These are phyloP conservation scores for Basidioascus undulatus DNA, from an alignment of 768 basidiomycete species.

Conservation along the genomic window DNA sequence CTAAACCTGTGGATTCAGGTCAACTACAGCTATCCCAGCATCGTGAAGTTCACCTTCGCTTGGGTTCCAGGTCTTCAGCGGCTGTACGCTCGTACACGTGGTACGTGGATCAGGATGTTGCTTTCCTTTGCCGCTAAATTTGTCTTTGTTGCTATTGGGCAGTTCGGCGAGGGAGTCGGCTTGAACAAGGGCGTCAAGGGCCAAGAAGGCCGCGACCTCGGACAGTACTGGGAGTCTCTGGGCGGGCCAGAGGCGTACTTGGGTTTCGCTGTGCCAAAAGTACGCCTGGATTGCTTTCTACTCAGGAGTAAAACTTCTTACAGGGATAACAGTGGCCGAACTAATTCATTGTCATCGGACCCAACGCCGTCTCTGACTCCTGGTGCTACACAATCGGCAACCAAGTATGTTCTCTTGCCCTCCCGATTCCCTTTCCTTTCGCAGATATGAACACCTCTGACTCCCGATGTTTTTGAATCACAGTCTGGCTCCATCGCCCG, in stretches of 20 bases:
- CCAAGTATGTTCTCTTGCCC: slow-evolving; percentile 1
- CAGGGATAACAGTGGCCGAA: slow-evolving; percentile 1
- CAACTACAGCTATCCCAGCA: not conserved
- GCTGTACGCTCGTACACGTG: no score
- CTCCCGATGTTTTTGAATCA: no score
- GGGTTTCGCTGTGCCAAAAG: slow-evolving; percentile 1
- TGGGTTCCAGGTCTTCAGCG: slow-evolving; percentile 7
- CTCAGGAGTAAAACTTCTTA: not conserved
- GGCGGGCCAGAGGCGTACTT: slow-evolving; percentile 6
- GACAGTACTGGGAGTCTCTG: slow-evolving; percentile 2
- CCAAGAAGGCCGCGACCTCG: slow-evolving; percentile 4
- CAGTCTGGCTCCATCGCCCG: slow-evolving; percentile 7
- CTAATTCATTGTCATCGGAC: slow-evolving; percentile 8
- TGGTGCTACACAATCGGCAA: slow-evolving; percentile 5
- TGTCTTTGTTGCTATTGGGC: no score
- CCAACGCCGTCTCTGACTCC: slow-evolving; percentile 4
- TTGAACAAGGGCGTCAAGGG: slow-evolving; percentile 8
- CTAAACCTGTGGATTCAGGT: not conserved
- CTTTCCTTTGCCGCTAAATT: slow-evolving; percentile 6
- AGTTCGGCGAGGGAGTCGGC: slow-evolving; percentile 7
- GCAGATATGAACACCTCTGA: no score
- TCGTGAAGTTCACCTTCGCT: slow-evolving; percentile 3
- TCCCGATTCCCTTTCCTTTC: not conserved
- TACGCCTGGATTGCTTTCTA: not conserved
- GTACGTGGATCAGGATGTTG: no score